Conservation (phyloP, 1,284 basidiomycete genomes). For the Flammula alnicola region DNA sequence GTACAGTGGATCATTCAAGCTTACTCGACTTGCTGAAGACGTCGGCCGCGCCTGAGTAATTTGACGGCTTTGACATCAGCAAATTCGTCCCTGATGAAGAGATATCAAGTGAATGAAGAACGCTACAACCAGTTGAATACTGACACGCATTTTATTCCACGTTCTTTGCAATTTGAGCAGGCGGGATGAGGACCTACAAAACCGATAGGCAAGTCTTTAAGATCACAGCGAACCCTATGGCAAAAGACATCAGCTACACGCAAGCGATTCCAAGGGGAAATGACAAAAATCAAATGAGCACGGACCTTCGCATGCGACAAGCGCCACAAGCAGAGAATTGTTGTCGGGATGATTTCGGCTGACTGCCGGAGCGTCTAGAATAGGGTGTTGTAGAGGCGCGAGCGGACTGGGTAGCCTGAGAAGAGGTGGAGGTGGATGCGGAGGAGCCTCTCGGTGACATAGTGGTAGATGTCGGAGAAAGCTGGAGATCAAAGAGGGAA, state of each 20-base stretch:
- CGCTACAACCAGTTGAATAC: slow-evolving; percentile 17
- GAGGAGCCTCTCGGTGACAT: slow-evolving; percentile 59
- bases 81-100: slow-evolving; percentile 74
- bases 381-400: slow-evolving; percentile 49
- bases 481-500: slow-evolving; percentile 31
- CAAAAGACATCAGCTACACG: slow-evolving; percentile 2
- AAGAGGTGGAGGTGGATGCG: slow-evolving; percentile 38
- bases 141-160: slow-evolving; percentile 81
- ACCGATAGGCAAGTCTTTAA: slow-evolving; percentile 69
- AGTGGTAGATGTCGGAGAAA: slow-evolving; percentile 22
- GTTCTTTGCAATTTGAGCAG: slow-evolving; percentile 88
- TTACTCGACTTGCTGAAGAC: slow-evolving; percentile 83
- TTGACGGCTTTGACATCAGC: slow-evolving; percentile 88
- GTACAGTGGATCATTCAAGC: slow-evolving; percentile 25
- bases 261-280: slow-evolving; percentile 8
- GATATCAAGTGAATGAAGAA: slow-evolving; percentile 10
- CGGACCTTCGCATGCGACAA: slow-evolving; percentile 82
- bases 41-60: slow-evolving; percentile 78
- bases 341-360: slow-evolving; percentile 76
- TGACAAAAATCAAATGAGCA: slow-evolving; percentile 11
- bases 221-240: slow-evolving; percentile 76
- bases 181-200: slow-evolving; percentile 55
- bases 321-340: slow-evolving; percentile 90
- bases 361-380: slow-evolving; percentile 54
- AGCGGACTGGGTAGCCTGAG: slow-evolving; percentile 25